Evolutionary conservation across 2,329 filamentous ascomycete species (phyloP).

Genomic region (Mollisia scopiformis): DNA sequence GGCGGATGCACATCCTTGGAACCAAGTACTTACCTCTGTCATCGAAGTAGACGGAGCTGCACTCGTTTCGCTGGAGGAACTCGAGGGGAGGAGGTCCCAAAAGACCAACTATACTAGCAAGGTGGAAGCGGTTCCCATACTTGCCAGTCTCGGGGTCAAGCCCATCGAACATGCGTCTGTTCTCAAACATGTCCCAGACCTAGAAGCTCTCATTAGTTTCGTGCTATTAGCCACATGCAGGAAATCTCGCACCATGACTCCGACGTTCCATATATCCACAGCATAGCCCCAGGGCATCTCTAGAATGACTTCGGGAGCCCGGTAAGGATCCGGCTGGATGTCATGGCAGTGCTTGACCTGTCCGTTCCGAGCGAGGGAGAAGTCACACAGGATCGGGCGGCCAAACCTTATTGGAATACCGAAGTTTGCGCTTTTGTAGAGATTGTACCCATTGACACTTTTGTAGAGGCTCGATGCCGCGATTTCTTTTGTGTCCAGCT

Average conservation of each 20-base stretch:
- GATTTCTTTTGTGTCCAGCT: constrained; percentile 28
- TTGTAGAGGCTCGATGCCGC: constrained; percentile 22
- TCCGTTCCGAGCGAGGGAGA: constrained; percentile 28
- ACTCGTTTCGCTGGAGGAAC: constrained; percentile 31
- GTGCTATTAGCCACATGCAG: constrained; percentile 17
- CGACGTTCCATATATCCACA: constrained; percentile 42
- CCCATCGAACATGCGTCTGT: constrained; percentile 27
- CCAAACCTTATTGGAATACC: constrained; percentile 29
- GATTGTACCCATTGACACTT: constrained; percentile 24
- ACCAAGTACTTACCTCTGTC: constrained; percentile 27
- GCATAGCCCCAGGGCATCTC: constrained; percentile 38
- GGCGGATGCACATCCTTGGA: constrained; percentile 15
- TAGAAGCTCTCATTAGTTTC: constrained; percentile 26
- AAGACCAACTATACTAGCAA: constrained; percentile 33
- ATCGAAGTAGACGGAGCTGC: constrained; percentile 31
- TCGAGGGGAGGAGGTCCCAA: constrained; percentile 33
- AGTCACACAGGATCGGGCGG: constrained; percentile 30
- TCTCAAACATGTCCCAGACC: constrained; percentile 32
- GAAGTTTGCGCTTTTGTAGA: constrained; percentile 29
- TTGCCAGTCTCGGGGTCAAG: constrained; percentile 26
- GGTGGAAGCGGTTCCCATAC: constrained; percentile 29
- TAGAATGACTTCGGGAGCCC: constrained; percentile 42
- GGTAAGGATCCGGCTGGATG: constrained; percentile 31
- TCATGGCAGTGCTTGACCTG: constrained; percentile 27
- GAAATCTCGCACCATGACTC: constrained; percentile 36